Evolutionary conservation across 2,329 filamentous ascomycete species (phyloP).

Genomic region (Aspergillus tubingensis): DNA sequence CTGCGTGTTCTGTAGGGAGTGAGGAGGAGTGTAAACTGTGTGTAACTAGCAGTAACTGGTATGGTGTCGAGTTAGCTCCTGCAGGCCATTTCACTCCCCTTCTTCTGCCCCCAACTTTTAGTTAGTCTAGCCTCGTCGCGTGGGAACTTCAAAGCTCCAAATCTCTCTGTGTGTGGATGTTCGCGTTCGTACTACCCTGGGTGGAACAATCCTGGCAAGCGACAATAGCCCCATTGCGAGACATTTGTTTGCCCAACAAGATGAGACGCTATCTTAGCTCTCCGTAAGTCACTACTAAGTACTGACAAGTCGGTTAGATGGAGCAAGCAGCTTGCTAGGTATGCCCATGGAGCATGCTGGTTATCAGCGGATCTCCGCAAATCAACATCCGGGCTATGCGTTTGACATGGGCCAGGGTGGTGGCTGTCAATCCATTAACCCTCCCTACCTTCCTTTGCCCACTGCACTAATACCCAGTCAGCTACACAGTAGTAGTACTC

Average conservation of each 20-base stretch:
- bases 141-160: background rate
- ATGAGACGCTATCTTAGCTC: background rate
- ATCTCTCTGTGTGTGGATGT: background rate
- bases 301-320: background rate
- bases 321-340: background rate
- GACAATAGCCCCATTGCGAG: too few species aligned
- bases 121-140: background rate
- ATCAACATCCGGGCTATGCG: background rate
- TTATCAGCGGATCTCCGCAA: constrained; percentile 7
- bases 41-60: too few species aligned
- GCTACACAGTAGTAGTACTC: background rate
- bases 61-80: background rate
- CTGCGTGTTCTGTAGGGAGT: too few species aligned
- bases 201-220: background rate
- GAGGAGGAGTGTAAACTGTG: too few species aligned
- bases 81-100: background rate
- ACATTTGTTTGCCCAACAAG: background rate
- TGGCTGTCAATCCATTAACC: background rate
- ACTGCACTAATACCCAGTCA: background rate
- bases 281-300: background rate
- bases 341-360: background rate
- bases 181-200: background rate
- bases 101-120: background rate
- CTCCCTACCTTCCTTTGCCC: background rate
- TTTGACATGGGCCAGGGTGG: background rate